A percentile compares a stretch with the other conserved stretches of the same genome.
Evolutionary conservation across 1,284 basidiomycete genomes (phyloP).

Genomic region (Termitomyces sp.): DNA sequence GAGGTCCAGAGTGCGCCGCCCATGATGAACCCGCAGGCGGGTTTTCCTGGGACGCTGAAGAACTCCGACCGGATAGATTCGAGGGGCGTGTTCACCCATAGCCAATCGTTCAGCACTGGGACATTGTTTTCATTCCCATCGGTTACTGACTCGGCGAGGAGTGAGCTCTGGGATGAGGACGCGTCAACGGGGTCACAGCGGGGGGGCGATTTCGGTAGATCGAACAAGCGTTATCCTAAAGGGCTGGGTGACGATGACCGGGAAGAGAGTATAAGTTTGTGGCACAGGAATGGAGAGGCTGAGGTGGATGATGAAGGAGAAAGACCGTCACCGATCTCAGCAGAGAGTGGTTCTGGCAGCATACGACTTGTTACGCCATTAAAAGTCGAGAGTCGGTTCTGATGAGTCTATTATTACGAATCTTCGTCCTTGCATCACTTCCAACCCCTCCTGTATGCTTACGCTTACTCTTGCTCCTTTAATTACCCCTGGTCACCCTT

Average conservation of each 20-base stretch:
- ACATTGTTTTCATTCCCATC: constrained; percentile 43
- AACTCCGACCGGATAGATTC: constrained; percentile 26
- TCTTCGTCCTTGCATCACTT: not conserved
- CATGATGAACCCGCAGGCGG: constrained; percentile 27
- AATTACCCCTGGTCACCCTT: not conserved
- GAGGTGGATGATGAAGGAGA: constrained; percentile 8
- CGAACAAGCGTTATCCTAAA: constrained; percentile 32
- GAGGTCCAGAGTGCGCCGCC: constrained; percentile 39
- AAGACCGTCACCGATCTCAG: constrained; percentile 9
- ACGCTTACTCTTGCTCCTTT: not conserved
- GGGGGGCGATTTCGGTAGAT: constrained; percentile 22
- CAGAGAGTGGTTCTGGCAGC: constrained; percentile 6
- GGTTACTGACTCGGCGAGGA: constrained; percentile 42
- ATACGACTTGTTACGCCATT: constrained; percentile 17
- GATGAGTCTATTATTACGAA: not conserved
- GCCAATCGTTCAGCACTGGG: constrained; percentile 17
- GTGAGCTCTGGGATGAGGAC: constrained; percentile 30
- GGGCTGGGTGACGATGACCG: constrained; percentile 32
- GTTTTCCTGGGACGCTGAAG: constrained; percentile 15
- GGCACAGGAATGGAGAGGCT: constrained; percentile 20
- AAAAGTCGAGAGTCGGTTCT: constrained; percentile 10
- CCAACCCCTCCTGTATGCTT: not conserved
- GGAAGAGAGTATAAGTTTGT: constrained; percentile 36
- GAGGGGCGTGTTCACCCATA: constrained; percentile 28
- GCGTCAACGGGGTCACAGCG: constrained; percentile 8